A percentile compares a stretch with the other conserved stretches of the same genome.
Evolutionary conservation across 768 basidiomycete species (phyloP).

Genomic region (Pulveroboletus sp.): DNA sequence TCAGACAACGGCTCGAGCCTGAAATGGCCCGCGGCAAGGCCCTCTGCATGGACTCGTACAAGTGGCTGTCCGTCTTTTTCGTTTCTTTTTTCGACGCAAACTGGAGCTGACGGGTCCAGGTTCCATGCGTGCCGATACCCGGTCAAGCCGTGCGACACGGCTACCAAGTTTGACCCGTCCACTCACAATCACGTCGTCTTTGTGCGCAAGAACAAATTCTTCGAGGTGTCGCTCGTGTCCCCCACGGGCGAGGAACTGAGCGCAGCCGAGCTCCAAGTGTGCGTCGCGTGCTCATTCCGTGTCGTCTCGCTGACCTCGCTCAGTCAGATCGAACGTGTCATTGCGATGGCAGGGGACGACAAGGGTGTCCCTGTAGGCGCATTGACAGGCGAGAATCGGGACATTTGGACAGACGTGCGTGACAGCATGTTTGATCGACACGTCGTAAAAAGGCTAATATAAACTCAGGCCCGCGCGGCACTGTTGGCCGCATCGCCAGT

Average conservation of each 20-base stretch:
- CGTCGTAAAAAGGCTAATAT: too few relatives aligned
- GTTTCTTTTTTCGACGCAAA: too few relatives aligned
- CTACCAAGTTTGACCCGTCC: slow-evolving; percentile 71
- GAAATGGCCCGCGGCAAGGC: slow-evolving; percentile 79
- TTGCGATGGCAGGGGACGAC: slow-evolving; percentile 54
- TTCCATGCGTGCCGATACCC: slow-evolving; percentile 96
- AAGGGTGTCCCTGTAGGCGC: slow-evolving; percentile 64
- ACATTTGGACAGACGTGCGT: slow-evolving; percentile 84
- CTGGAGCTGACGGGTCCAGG: slow-evolving; percentile 33
- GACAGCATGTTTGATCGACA: background rate
- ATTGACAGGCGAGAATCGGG: slow-evolving; percentile 86
- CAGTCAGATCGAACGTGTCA: slow-evolving; percentile 69
- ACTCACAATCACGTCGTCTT: slow-evolving; percentile 87
- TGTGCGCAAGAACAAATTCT: slow-evolving; percentile 90
- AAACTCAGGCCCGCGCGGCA: slow-evolving; percentile 49
- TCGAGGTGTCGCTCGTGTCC: slow-evolving; percentile 69
- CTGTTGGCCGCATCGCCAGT: slow-evolving; percentile 60
- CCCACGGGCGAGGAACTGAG: slow-evolving; percentile 67
- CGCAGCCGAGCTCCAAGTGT: slow-evolving; percentile 80
- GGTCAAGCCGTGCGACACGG: slow-evolving; percentile 76
- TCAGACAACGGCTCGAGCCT: slow-evolving; percentile 76
- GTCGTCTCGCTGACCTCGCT: background rate
- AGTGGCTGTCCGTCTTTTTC: slow-evolving; percentile 66
- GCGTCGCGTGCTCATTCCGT: slow-evolving; percentile 19
- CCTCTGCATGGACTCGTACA: slow-evolving; percentile 91